Evolutionary conservation across 1,284 basidiomycete species (phyloP).

Genomic region (Cutaneotrichosporon cavernicola): DNA sequence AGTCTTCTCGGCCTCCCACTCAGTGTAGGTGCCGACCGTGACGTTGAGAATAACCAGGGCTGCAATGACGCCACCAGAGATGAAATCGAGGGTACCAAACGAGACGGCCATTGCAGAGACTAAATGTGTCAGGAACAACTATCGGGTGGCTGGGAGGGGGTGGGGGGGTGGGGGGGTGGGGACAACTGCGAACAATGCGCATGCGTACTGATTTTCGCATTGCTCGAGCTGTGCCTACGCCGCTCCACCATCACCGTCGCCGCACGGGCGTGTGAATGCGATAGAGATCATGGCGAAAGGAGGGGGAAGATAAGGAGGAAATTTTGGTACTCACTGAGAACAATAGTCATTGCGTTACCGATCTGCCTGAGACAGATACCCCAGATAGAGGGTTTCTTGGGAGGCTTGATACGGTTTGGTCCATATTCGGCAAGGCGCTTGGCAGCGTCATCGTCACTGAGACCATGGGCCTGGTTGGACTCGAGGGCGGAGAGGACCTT

Average conservation of each 20-base stretch:
- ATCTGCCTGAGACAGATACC: constrained; percentile 47
- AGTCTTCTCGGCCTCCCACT: constrained; percentile 57
- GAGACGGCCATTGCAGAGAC: constrained; percentile 64
- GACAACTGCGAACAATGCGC: no score
- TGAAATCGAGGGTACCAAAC: constrained; percentile 64
- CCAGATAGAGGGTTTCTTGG: constrained; percentile 41
- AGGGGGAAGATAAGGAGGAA: neutral
- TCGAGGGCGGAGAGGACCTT: constrained; percentile 47
- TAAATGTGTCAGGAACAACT: constrained; percentile 29
- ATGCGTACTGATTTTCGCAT: no score
- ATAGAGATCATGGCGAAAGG: neutral
- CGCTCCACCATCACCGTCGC: neutral
- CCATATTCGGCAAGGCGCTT: constrained; percentile 47
- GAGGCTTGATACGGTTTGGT: constrained; percentile 53
- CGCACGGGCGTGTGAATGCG: neutral
- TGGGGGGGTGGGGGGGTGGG: no score
- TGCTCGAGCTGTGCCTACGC: no score
- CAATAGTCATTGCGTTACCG: constrained; percentile 52
- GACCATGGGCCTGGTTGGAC: constrained; percentile 41
- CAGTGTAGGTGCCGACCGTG: constrained; percentile 51
- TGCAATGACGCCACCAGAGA: constrained; percentile 65
- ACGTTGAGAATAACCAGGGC: constrained; percentile 63
- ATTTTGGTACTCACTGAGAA: constrained; percentile 43
- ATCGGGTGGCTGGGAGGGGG: neutral
- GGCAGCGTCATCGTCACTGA: constrained; percentile 36